phyloP scores from a whole-genome alignment of 116 monocot species.

The Zostera marina region DNA sequence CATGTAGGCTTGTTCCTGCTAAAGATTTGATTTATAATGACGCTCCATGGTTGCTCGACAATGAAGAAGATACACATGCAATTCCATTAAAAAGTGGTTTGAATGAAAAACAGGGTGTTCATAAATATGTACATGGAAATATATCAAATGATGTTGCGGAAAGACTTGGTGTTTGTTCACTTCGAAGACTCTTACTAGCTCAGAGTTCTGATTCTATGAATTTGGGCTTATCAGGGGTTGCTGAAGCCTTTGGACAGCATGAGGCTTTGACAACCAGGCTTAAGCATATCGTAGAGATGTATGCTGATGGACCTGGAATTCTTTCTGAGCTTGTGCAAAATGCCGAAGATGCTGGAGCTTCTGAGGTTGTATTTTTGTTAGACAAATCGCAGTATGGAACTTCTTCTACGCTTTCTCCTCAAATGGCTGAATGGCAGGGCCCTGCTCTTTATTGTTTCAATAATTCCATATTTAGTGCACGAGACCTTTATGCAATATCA shows the following conservation, averaged over 20 bases:
- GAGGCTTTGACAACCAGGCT: slow-evolving; percentile 97
- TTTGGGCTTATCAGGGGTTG: slow-evolving; percentile 91
- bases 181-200: slow-evolving; percentile 83
- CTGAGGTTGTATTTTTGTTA: slow-evolving; percentile 89
- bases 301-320: slow-evolving; percentile 98
- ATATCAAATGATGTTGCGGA: slow-evolving; percentile 95
- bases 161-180: slow-evolving; percentile 84
- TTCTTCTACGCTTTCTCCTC: slow-evolving; percentile 93
- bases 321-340: slow-evolving; percentile 99
- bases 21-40: slow-evolving; percentile 94
- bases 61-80: slow-evolving; percentile 19
- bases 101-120: slow-evolving; percentile 25
- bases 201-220: slow-evolving; percentile 99
- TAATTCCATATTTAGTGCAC: slow-evolving; percentile 84
- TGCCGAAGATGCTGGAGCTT: slow-evolving; percentile 98
- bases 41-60: slow-evolving; percentile 93
- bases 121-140: slow-evolving; percentile 88
- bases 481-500: slow-evolving; percentile 98
- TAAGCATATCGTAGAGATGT: slow-evolving; percentile 99
- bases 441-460: slow-evolving; percentile 99
- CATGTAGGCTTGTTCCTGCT: slow-evolving; percentile 50
- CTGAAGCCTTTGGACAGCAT: slow-evolving; percentile 99
- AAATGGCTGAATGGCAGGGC: slow-evolving; percentile 99
- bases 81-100: slow-evolving; percentile 22
- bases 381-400: slow-evolving; percentile 96